Base-by-base conservation (phyloP, 202 grass and related monocot genomes). In the Saccharum hybrid region DNA sequence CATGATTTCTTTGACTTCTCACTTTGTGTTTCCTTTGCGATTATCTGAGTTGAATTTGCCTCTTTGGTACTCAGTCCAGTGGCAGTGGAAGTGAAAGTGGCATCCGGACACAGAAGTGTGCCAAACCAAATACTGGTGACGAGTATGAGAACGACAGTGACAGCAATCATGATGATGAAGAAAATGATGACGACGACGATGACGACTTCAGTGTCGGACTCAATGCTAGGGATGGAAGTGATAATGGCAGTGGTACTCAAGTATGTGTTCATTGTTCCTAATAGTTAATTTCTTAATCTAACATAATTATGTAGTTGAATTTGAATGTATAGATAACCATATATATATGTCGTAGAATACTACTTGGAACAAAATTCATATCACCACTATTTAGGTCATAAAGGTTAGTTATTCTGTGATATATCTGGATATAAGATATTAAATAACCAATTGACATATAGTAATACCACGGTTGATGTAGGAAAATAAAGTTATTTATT, bases 61-160 rank as follows among this genome's bases (percentile, higher is more conserved):
- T 86, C 26, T 66, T 80, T 80, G 38, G 26, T 80, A 66, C 80
- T 83, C 84, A 98, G 96, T 96, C 93, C 65, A 94, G 90, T 81
- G 88, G 83, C 31, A 95, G 93, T 90, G 92, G 90, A 77, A 94
- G 96, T 77, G 96, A 93, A 90, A 98, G 96, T 87, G 96, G 87
- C 75, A 98, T 92, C 81, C 86, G 90, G 41, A 94, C 83, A 57
- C 92, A 89, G 76, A 98, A 88, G 42, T 88, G 85, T 76, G 63
- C 76, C 51, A 92, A 87, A 86, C 78, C 83, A 68, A 90, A 90
- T 16, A 85, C 64, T 60, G 54, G 26, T 23, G 83, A 94, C 69
- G 68, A 96, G 79, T 91, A 88, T 71, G 83, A 89, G 15, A 90
- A 92, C 48, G 82, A 88, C 41, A 86, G 73, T 76, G 59, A 66